These are phyloP conservation scores for Dichotomopilus funicola DNA, from an alignment of 2,329 filamentous ascomycete species.

Conservation along the genomic window DNA sequence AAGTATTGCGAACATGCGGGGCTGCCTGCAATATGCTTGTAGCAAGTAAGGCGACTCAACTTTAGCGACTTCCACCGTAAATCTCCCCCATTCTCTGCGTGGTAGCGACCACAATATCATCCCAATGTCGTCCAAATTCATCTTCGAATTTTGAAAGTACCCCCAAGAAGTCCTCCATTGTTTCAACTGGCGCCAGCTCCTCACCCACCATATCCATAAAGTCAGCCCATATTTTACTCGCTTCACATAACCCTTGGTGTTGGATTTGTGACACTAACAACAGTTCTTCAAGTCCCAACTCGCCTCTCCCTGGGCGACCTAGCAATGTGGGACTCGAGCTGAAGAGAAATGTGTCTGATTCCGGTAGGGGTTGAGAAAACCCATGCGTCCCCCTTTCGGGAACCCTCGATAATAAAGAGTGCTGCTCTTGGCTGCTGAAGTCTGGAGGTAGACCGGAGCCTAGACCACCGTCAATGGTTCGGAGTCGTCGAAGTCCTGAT, in stretches of 20 bases:
- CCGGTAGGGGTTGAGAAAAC: background rate
- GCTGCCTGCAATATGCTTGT: background rate
- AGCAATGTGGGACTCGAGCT: slow-evolving; percentile 5
- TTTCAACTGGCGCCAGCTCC: slow-evolving; percentile 6
- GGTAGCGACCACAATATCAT: slow-evolving; percentile 7
- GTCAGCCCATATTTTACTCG: slow-evolving; percentile 19
- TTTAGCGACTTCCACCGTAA: background rate
- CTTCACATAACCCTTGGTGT: slow-evolving; percentile 17
- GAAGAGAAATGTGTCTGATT: background rate
- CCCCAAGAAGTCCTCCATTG: slow-evolving; percentile 5
- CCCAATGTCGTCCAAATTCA: slow-evolving; percentile 12
- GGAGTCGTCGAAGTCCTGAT: background rate
- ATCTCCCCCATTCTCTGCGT: slow-evolving; percentile 15
- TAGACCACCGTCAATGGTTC: background rate
- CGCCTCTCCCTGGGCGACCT: background rate
- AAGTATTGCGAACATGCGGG: too few species aligned
- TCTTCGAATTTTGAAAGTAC: slow-evolving; percentile 10
- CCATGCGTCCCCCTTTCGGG: background rate
- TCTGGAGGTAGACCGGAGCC: too few species aligned
- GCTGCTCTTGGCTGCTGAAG: background rate
- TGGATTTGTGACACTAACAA: slow-evolving; percentile 8
- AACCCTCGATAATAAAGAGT: background rate
- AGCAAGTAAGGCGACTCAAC: background rate
- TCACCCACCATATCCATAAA: slow-evolving; percentile 13
- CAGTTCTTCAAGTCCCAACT: slow-evolving; percentile 3